phyloP scores from a whole-genome alignment of 139 green algal genomes.

The Desmodesmus armatus region DNA sequence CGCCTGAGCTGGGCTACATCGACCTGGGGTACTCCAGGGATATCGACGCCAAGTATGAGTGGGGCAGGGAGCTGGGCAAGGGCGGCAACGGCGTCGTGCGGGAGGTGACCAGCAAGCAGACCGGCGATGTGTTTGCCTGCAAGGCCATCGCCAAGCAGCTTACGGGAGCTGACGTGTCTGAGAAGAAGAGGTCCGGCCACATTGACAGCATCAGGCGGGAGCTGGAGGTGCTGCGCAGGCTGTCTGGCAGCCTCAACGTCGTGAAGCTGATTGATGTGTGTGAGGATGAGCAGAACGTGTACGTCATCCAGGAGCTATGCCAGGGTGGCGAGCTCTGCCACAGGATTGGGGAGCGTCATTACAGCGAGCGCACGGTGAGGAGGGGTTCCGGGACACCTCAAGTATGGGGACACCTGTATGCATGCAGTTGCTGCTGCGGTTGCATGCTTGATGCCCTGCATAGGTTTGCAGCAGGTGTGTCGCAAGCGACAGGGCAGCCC shows the following conservation, averaged over 20 bases:
- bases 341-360: conserved; percentile 69
- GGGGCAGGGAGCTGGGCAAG: conserved; percentile 47
- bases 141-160: conserved; percentile 80
- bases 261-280: conserved; percentile 78
- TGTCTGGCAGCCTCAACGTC: conserved; percentile 85
- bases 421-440: no score
- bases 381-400: no score
- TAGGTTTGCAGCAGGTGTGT: no score
- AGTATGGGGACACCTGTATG: no score
- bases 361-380: conserved; percentile 63
- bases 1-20: no score
- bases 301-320: conserved; percentile 91
- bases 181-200: conserved; percentile 74
- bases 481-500: no score
- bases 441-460: no score
- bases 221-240: conserved; percentile 71
- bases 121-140: conserved; percentile 79
- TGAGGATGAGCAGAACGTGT: conserved; percentile 81
- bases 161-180: conserved; percentile 62
- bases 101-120: conserved; percentile 41
- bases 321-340: conserved; percentile 84
- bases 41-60: conserved; percentile 45
- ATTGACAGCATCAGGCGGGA: conserved; percentile 73
- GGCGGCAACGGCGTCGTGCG: conserved; percentile 60
- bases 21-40: conserved; percentile 45